Conservation (phyloP, 768 basidiomycete species). For the Terana coerulea region DNA sequence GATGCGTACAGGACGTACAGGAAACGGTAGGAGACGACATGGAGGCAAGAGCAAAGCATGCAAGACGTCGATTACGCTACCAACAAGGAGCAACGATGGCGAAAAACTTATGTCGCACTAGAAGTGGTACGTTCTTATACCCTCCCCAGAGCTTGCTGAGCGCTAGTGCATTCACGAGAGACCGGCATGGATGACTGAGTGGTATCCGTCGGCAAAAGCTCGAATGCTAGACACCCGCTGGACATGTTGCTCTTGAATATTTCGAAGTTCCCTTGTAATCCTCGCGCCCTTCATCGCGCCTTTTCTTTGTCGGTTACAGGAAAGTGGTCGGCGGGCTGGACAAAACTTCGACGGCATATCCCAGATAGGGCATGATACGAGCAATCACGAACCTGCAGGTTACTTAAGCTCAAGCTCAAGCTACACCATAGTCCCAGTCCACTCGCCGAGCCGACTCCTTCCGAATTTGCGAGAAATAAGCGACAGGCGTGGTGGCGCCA, state of each 20-base stretch:
- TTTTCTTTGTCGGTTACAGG: no score
- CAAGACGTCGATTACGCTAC: no score
- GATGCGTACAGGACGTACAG: neutral
- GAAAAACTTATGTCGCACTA: neutral
- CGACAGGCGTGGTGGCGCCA: neutral
- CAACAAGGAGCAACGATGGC: no score
- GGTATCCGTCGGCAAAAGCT: no score
- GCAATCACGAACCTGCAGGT: neutral
- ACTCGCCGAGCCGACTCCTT: neutral
- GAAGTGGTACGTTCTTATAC: neutral
- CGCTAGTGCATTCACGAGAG: neutral
- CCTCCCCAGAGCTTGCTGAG: neutral
- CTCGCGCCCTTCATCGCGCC: no score
- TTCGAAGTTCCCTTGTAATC: no score
- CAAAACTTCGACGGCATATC: no score
- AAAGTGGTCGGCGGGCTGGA: no score
- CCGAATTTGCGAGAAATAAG: neutral
- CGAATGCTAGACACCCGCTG: no score
- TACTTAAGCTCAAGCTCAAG: constrained; percentile 8
- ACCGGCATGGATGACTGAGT: neutral
- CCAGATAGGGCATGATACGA: neutral
- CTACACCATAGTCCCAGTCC: neutral
- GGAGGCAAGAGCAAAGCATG: neutral
- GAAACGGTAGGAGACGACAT: neutral
- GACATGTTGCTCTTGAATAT: no score